phyloP scores from a whole-genome alignment of 495 filamentous ascomycete genomes.

The Tuber umbilicatum region DNA sequence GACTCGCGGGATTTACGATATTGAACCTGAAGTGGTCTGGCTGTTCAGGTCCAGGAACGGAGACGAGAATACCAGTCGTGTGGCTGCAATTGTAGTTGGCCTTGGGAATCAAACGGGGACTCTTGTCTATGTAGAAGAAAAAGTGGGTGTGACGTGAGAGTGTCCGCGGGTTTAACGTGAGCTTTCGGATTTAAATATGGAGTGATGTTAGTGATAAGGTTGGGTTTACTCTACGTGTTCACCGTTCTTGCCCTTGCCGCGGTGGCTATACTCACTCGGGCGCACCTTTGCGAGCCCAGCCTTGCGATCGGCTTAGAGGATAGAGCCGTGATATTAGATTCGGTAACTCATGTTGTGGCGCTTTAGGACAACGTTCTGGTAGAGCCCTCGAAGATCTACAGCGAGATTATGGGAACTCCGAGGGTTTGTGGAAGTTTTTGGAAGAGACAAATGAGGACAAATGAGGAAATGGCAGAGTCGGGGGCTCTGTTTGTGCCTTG shows the following conservation, averaged over 20 bases:
- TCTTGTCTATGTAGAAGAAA: constrained; percentile 28
- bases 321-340: constrained; percentile 16
- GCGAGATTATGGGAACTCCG: constrained; percentile 16
- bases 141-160: constrained; percentile 24
- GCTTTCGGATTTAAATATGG: background rate
- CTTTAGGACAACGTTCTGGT: constrained; percentile 26
- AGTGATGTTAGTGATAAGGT: background rate
- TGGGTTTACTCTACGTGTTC: constrained; percentile 13
- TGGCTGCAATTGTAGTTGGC: constrained; percentile 26
- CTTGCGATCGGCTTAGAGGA: background rate
- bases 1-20: constrained; percentile 8
- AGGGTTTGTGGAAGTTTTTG: constrained; percentile 28
- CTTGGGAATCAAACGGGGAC: constrained; percentile 4
- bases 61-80: constrained; percentile 29
- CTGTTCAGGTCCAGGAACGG: constrained; percentile 29
- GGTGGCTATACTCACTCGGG: constrained; percentile 9
- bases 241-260: constrained; percentile 2
- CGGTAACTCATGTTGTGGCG: constrained; percentile 8
- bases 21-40: constrained; percentile 5
- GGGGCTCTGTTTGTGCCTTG: background rate
- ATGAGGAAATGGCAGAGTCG: constrained; percentile 26
- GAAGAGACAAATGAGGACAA: constrained; percentile 21
- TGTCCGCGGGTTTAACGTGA: constrained; percentile 23
- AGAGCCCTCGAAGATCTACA: constrained; percentile 18
- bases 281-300: background rate